These are phyloP conservation scores for Clavispora asparagi DNA, from an alignment of 805 yeast genomes.

Conservation along the genomic window DNA sequence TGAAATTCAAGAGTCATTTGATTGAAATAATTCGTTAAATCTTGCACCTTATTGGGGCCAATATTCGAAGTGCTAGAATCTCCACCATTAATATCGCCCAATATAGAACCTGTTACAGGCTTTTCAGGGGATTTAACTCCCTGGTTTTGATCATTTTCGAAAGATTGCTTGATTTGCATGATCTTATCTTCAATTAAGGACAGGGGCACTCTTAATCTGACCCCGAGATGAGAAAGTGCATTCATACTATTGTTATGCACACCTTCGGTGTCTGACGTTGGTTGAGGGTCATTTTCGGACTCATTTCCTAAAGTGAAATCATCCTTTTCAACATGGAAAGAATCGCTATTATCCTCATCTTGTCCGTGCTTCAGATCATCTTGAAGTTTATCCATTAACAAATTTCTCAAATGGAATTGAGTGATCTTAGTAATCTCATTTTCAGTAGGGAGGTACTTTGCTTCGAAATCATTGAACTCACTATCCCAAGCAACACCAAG, in stretches of 20 bases:
- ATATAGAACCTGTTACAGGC: conserved; percentile 3
- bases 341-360: not conserved
- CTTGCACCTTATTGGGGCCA: conserved; percentile 43
- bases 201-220: conserved; percentile 12
- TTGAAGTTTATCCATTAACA: conserved; percentile 54
- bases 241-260: not conserved
- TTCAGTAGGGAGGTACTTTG: conserved; percentile 78
- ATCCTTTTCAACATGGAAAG: not conserved
- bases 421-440: conserved; percentile 89
- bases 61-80: conserved; percentile 3
- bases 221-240: conserved; percentile 1
- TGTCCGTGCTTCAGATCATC: conserved; percentile 14
- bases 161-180: conserved; percentile 14
- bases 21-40: conserved; percentile 63
- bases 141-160: conserved; percentile 14
- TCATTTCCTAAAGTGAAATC: not conserved
- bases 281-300: not conserved
- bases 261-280: not conserved
- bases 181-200: conserved; percentile 15
- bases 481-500: conserved; percentile 82
- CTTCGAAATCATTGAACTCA: conserved; percentile 77
- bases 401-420: conserved; percentile 73
- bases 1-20: conserved; percentile 84
- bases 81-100: not conserved
- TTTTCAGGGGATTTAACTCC: conserved; percentile 6